Evolutionary conservation across 805 yeast species (phyloP).

Genomic region (Saccharomyces mikatae): DNA sequence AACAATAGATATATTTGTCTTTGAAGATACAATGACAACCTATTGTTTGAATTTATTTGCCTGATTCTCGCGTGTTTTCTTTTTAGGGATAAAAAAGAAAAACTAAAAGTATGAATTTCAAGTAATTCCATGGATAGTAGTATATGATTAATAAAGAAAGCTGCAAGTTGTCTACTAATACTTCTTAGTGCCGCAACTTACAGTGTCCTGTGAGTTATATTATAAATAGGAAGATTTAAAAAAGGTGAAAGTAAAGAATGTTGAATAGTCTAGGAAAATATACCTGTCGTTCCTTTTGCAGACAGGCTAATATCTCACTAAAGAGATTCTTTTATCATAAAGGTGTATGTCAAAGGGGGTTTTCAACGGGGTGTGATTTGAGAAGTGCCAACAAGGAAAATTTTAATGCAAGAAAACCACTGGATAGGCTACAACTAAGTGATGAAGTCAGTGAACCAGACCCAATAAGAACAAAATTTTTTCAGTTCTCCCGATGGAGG

Average conservation of each 20-base stretch:
- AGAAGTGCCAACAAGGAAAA: neutral
- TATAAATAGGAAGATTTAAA: neutral
- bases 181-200: neutral
- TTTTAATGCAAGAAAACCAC: slow-evolving; percentile 41
- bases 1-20: neutral
- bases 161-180: neutral
- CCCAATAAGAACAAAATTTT: neutral
- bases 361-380: neutral
- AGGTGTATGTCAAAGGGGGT: neutral
- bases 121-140: neutral
- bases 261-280: neutral
- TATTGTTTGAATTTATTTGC: neutral
- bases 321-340: neutral
- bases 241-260: neutral
- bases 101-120: neutral
- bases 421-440: slow-evolving; percentile 76
- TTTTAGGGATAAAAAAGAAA: neutral
- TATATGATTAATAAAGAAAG: neutral
- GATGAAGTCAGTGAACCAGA: slow-evolving; percentile 24
- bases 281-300: neutral
- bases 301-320: neutral
- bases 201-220: neutral
- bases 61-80: neutral
- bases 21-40: neutral
- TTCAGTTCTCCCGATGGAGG: slow-evolving; percentile 73